phyloP scores from a whole-genome alignment of 257 asterid genomes.

The Solanum appendiculatum region DNA sequence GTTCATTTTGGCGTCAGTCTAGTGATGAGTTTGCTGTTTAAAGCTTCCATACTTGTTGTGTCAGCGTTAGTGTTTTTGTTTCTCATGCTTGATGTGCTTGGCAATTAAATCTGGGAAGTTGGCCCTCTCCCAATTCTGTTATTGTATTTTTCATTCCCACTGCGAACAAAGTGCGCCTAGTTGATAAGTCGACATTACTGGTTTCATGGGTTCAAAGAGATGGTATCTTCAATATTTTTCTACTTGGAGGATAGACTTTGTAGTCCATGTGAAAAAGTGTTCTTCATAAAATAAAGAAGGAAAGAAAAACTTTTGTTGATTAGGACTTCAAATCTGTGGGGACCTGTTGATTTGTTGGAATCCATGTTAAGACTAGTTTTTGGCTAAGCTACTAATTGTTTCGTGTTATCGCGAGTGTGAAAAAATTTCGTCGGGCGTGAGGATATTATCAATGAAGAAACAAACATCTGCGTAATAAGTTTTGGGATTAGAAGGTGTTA shows the following conservation, averaged over 20 bases:
- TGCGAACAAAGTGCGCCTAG: not conserved
- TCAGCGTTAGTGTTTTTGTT: not conserved
- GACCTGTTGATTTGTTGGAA: not conserved
- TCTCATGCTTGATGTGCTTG: not conserved
- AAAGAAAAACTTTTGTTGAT: not conserved
- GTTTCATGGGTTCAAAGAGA: not conserved
- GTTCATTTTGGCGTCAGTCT: not conserved
- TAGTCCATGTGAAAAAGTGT: not conserved
- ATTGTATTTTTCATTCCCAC: not conserved
- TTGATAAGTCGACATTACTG: not conserved
- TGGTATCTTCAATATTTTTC: not conserved
- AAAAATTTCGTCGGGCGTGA: not conserved
- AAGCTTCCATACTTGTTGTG: not conserved
- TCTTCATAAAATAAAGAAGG: not conserved
- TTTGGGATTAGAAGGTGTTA: not conserved
- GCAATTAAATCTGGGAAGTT: not conserved
- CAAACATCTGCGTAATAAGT: not conserved
- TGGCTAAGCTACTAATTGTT: not conserved
- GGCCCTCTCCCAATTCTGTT: not conserved
- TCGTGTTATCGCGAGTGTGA: not conserved
- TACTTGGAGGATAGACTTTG: not conserved
- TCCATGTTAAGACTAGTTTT: not conserved
- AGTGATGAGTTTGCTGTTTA: not conserved
- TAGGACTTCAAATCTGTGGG: not conserved
- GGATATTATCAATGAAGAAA: not conserved